A percentile compares a stretch with the other conserved stretches of the same genome.
Evolutionary conservation across 139 green algal species (phyloP).

Genomic region (Marvania coccoides): DNA sequence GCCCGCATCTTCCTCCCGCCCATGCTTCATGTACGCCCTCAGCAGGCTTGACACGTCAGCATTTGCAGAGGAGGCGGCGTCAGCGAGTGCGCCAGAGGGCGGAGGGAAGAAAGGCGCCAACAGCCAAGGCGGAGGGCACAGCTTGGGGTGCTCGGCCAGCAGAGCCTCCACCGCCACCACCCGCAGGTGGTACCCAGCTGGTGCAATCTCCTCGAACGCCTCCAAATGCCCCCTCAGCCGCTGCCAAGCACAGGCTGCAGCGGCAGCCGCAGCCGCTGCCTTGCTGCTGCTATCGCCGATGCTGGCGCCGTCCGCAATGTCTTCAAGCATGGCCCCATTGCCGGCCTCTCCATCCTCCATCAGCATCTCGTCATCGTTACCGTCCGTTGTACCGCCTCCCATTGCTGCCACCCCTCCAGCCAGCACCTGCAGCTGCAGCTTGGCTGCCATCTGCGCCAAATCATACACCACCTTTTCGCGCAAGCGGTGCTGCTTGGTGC

Average conservation of each 20-base stretch:
- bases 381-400: background rate
- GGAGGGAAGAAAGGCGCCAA: conserved; percentile 9
- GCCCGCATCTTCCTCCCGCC: conserved; percentile 24
- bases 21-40: conserved; percentile 24
- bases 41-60: conserved; percentile 30
- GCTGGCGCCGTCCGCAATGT: background rate
- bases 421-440: conserved; percentile 4
- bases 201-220: background rate
- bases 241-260: conserved; percentile 3
- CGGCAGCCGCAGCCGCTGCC: background rate
- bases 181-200: conserved; percentile 8
- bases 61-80: background rate
- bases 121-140: conserved; percentile 27
- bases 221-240: background rate
- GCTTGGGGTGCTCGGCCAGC: conserved; percentile 1
- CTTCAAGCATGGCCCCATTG: background rate
- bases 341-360: background rate
- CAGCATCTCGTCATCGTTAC: background rate
- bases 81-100: background rate
- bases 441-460: background rate
- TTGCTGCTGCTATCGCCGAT: background rate
- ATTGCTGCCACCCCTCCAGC: background rate
- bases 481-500: conserved; percentile 1
- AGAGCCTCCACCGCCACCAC: conserved; percentile 18
- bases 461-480: background rate